phyloP scores from a whole-genome alignment of 257 asterid species.

The Solanum medicagineum region DNA sequence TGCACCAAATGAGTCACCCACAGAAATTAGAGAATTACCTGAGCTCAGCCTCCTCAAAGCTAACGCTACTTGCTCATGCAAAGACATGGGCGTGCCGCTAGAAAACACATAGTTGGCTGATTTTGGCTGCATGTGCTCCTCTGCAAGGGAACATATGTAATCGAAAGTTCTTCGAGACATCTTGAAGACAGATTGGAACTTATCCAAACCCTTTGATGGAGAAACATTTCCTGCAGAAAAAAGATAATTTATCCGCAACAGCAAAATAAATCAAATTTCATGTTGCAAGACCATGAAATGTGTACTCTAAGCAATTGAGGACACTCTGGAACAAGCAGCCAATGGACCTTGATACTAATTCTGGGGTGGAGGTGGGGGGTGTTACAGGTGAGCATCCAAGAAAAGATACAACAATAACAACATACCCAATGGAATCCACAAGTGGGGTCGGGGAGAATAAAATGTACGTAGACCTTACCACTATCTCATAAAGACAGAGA shows the following conservation, averaged over 20 bases:
- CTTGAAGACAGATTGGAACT: constrained; percentile 35
- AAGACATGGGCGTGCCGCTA: constrained; percentile 53
- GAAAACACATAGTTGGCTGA: constrained; percentile 40
- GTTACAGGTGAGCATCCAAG: neutral
- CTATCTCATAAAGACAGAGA: too few species aligned
- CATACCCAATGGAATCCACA: too few species aligned
- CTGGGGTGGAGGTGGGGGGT: too few species aligned
- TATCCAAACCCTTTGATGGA: constrained; percentile 30
- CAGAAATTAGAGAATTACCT: constrained; percentile 58
- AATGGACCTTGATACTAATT: neutral
- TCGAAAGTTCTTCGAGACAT: constrained; percentile 58
- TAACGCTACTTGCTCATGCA: constrained; percentile 71
- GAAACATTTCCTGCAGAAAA: constrained; percentile 33
- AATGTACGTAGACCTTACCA: too few species aligned
- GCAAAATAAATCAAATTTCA: neutral
- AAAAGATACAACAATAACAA: neutral
- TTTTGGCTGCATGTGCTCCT: constrained; percentile 55
- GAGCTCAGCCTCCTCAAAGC: constrained; percentile 64
- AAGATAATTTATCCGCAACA: neutral
- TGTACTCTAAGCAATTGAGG: neutral
- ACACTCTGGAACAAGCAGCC: neutral
- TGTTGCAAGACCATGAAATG: neutral
- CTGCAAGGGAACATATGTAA: constrained; percentile 59
- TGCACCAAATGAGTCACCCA: constrained; percentile 60
- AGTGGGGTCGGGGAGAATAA: too few species aligned